Conservation (phyloP, 495 filamentous ascomycete genomes). For the Penicillium canescens region DNA sequence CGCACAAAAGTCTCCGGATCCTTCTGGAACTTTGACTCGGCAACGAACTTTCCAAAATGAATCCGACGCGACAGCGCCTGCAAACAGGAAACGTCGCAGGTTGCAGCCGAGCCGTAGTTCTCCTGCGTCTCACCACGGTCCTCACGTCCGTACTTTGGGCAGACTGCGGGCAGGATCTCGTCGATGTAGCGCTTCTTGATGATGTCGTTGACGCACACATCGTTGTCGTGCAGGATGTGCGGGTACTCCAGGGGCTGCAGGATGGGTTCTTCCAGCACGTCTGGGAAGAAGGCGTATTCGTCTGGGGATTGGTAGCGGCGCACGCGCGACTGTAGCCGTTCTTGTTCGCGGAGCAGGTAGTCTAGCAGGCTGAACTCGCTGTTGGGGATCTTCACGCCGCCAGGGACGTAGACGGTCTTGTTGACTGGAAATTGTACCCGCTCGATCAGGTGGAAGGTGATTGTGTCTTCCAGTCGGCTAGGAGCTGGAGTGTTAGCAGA, state of each 20-base stretch:
- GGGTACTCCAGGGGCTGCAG: constrained; percentile 89
- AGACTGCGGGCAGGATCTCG: constrained; percentile 78
- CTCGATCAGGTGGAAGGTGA: constrained; percentile 97
- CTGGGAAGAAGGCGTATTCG: constrained; percentile 97
- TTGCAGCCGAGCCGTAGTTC: constrained; percentile 93
- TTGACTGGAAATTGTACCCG: constrained; percentile 97
- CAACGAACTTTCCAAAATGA: constrained; percentile 98
- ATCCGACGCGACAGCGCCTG: constrained; percentile 91
- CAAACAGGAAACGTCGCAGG: constrained; percentile 84
- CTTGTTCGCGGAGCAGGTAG: constrained; percentile 88
- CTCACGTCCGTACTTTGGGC: constrained; percentile 65
- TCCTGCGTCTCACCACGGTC: constrained; percentile 87
- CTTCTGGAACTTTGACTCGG: constrained; percentile 93
- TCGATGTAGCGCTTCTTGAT: constrained; percentile 85
- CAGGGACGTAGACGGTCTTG: constrained; percentile 78
- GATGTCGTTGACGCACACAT: constrained; percentile 85
- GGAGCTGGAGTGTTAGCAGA: constrained; percentile 8
- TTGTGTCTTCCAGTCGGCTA: constrained; percentile 96
- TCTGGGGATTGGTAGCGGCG: constrained; percentile 95
- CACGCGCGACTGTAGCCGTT: constrained; percentile 88
- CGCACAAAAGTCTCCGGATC: constrained; percentile 77
- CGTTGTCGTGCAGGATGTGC: constrained; percentile 84
- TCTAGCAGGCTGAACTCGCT: constrained; percentile 80
- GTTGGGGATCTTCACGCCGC: constrained; percentile 77
- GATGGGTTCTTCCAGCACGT: constrained; percentile 75